Base-by-base conservation (phyloP, 202 grass and related monocot species). In the Schoenoplectus triqueter region DNA sequence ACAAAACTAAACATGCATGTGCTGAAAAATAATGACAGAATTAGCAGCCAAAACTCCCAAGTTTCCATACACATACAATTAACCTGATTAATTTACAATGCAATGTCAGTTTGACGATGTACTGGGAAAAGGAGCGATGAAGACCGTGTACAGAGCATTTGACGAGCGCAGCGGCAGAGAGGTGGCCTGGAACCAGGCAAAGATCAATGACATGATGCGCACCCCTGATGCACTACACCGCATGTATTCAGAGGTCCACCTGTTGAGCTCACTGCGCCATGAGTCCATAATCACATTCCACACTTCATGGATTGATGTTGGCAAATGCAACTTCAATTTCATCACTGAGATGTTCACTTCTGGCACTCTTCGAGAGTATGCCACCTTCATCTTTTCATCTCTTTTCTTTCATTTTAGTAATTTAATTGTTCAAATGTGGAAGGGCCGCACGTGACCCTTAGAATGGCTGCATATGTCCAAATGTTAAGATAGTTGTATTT, bases 281-380 rank as follows among this genome's bases (percentile, higher is more conserved):
- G 93, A 94, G 59, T 66, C 88, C 64, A 88, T 98, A 78, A 95
- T 98, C 86, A 39, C 41, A 55, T 95, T 95, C 88, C 93, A 92
- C 54, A 82, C 89, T 3, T 98, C 91, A 0, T 98, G 95, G 95
- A 80, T 98, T 5, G 80, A 93, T 18, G 19, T 80, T 0, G 3
- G 21, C 0, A 64, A 71, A 9, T 74, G 90, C 20, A 92, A 81
- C 73, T 93, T 98, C 87, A 98, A 98, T 90, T 98, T 98, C 91
- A 94, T 98, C 87, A 98, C 93, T 0, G 95, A 98, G 88, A 91
- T 98, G 93, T 95, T 98, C 87, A 93, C 95, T 78, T 95, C 95
- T 15, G 93, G 95, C 68, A 95, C 95, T 18, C 92, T 98, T 8
- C 88, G 93, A 22, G 82, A 92, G 73, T 98, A 89, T 45, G 89